Conservation (phyloP, 1,284 basidiomycete genomes). For the Leccinum fuscescens region DNA sequence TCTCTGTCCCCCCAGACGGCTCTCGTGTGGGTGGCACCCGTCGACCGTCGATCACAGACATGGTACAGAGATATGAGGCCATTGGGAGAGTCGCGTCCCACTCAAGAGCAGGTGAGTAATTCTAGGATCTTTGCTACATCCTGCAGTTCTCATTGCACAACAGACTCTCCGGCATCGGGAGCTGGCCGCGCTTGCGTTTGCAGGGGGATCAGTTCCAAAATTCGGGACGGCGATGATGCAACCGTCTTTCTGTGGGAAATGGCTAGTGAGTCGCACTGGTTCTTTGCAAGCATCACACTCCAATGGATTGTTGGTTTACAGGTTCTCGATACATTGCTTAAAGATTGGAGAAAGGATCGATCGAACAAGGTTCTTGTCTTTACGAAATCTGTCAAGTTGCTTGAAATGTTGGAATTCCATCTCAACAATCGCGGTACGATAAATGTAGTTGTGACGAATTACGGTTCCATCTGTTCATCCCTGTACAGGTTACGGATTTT, state of each 20-base stretch:
- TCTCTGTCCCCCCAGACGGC: constrained; percentile 45
- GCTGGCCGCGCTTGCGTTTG: constrained; percentile 57
- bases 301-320: constrained; percentile 28
- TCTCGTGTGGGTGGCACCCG: constrained; percentile 40
- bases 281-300: neutral
- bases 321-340: constrained; percentile 66
- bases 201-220: constrained; percentile 51
- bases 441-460: neutral
- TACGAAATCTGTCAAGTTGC: constrained; percentile 79
- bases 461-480: neutral
- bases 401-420: constrained; percentile 77
- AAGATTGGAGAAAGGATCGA: constrained; percentile 59
- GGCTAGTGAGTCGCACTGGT: constrained; percentile 52
- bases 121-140: neutral
- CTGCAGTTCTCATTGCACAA: constrained; percentile 6
- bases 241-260: constrained; percentile 78
- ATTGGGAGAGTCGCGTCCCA: constrained; percentile 42
- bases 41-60: constrained; percentile 76
- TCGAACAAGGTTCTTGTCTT: constrained; percentile 83
- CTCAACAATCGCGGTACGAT: constrained; percentile 51
- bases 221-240: constrained; percentile 61
- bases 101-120: constrained; percentile 54
- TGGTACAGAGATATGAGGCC: constrained; percentile 76
- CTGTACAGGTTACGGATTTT: constrained; percentile 55
- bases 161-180: constrained; percentile 60